Evolutionary conservation across 2,329 filamentous ascomycete species (phyloP).

Genomic region (Allantophomopsis cytisporea): DNA sequence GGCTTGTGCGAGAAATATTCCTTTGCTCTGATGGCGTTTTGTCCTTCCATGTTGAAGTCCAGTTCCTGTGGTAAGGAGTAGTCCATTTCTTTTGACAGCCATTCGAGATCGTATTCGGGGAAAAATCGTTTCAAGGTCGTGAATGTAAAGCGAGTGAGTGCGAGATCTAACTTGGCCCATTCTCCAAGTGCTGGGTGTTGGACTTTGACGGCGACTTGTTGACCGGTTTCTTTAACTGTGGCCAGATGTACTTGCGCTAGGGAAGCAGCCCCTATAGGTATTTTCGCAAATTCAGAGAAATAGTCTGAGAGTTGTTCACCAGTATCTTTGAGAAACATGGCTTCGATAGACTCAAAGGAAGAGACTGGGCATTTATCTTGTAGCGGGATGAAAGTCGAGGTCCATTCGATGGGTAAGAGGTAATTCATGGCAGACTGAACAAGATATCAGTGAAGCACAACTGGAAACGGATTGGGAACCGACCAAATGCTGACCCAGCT

Average conservation of each 20-base stretch:
- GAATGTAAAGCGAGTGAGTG: conserved; percentile 80
- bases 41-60: conserved; percentile 74
- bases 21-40: conserved; percentile 68
- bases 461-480: conserved; percentile 7
- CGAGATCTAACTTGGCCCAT: conserved; percentile 81
- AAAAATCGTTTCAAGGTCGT: conserved; percentile 84
- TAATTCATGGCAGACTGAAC: conserved; percentile 86
- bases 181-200: conserved; percentile 84
- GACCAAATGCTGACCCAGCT: conserved; percentile 85
- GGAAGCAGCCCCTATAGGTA: conserved; percentile 84
- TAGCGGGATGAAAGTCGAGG: conserved; percentile 84
- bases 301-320: conserved; percentile 65
- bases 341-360: conserved; percentile 71
- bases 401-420: conserved; percentile 83
- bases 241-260: conserved; percentile 91
- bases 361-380: conserved; percentile 95
- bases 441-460: conserved; percentile 11
- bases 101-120: conserved; percentile 93
- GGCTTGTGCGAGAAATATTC: conserved; percentile 68
- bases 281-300: conserved; percentile 71
- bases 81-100: conserved; percentile 91
- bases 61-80: conserved; percentile 80
- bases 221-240: conserved; percentile 65
- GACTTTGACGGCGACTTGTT: conserved; percentile 89
- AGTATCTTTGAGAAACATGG: conserved; percentile 78